Evolutionary conservation across 2,329 filamentous ascomycete genomes (phyloP).

Genomic region (Monilinia vaccinii-corymbosi): DNA sequence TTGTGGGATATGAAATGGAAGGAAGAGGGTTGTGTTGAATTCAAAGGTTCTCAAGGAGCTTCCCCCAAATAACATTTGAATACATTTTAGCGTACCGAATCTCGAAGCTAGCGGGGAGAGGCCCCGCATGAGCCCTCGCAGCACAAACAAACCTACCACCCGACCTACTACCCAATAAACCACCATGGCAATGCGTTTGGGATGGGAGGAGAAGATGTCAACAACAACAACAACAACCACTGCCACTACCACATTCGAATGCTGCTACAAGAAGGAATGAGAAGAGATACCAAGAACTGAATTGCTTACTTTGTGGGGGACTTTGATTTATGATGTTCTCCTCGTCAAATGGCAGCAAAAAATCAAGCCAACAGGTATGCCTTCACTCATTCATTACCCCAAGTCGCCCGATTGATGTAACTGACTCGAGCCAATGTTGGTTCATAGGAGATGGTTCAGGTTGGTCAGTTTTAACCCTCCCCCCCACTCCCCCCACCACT

Average conservation of each 20-base stretch:
- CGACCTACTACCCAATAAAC: not conserved
- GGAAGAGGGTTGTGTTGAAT: not conserved
- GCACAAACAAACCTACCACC: not conserved
- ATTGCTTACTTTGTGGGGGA: conserved; percentile 6
- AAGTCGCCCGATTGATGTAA: conserved; percentile 7
- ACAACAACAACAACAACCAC: no score
- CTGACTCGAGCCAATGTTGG: conserved; percentile 9
- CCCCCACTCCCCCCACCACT: no score
- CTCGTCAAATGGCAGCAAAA: conserved; percentile 57
- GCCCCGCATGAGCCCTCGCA: not conserved
- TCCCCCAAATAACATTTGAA: not conserved
- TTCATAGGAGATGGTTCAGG: conserved; percentile 95
- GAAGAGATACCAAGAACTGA: not conserved
- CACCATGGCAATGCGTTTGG: not conserved
- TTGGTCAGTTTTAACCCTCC: conserved; percentile 68
- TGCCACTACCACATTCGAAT: no score
- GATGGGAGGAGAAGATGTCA: not conserved
- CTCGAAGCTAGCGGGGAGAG: not conserved
- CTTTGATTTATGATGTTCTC: conserved; percentile 45
- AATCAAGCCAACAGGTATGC: conserved; percentile 62
- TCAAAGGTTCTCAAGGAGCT: no score
- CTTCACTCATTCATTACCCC: not conserved
- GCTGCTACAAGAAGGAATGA: not conserved
- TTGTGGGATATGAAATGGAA: not conserved
- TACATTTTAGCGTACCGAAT: not conserved